Base-by-base conservation (phyloP, 306 rosid genomes). In the Fagus crenata region DNA sequence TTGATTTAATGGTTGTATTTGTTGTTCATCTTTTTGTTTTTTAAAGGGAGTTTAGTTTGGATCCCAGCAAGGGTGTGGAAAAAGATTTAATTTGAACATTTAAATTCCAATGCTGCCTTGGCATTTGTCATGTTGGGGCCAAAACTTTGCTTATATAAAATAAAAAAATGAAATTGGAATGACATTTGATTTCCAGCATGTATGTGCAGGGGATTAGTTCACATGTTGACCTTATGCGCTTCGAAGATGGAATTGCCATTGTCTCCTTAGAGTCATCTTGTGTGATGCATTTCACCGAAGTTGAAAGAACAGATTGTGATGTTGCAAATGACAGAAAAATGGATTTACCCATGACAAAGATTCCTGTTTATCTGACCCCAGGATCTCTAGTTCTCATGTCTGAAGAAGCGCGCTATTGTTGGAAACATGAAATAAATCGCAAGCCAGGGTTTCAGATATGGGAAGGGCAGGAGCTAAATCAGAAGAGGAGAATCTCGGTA, bases 371-470 rank as follows among this genome's bases (percentile, higher is more conserved):
- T 83, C 87, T 94, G 32, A 79, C 64, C 6, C 92, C 92, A 6
- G 97, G 98, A 17, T 94, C 97, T 2, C 67, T 94, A 74, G 82
- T 94, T 77, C 74, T 92, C 9, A 83, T 94, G 95, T 89, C 88
- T 51, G 96, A 92, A 67, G 98, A 94, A 74, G 93, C 97, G 12
- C 89, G 97, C 9, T 94, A 94, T 74, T 18, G 5, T 3, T 94
- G 97, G 98, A 89, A 89, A 74, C 98, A 94, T 28, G 88, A 94
- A 88, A 94, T 94, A 31, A 92, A 92, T 84, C 92, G 95, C 14
- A 83, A 58, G 56, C 92, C 95, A 0, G 93, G 92, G 15, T 87
- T 92, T 82, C 98, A 94, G 67, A 64, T 70, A 37, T 92, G 97
- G 95, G 67, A 87, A 65, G 98, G 95, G 9, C 80, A 75, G 46